phyloP scores from a whole-genome alignment of 345 rosid genomes.

The Cardiospermum halicacabum region DNA sequence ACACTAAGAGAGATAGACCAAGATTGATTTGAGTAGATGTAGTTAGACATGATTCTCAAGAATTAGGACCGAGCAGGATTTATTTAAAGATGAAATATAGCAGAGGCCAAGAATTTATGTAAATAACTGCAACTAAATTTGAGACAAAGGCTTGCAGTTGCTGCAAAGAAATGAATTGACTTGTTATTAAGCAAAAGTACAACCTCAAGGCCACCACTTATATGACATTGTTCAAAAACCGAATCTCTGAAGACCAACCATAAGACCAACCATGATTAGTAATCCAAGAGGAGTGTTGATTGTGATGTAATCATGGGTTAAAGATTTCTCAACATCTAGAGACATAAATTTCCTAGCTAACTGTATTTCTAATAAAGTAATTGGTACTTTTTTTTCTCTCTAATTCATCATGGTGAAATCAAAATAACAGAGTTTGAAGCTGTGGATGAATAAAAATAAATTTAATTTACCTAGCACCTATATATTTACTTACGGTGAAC shows the following conservation, averaged over 20 bases:
- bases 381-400: neutral
- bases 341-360: neutral
- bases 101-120: too few relatives aligned
- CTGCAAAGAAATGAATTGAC: neutral
- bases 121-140: too few relatives aligned
- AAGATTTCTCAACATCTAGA: neutral
- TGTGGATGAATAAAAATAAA: neutral
- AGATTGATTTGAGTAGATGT: too few relatives aligned
- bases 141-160: too few relatives aligned
- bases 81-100: too few relatives aligned
- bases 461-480: neutral
- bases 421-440: neutral
- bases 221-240: neutral
- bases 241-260: neutral
- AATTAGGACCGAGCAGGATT: too few relatives aligned
- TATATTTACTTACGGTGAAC: slow-evolving; percentile 62
- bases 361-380: neutral
- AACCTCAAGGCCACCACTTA: neutral
- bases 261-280: neutral
- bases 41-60: too few relatives aligned
- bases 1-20: too few relatives aligned
- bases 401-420: neutral
- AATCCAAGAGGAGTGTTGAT: neutral
- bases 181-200: neutral
- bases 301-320: neutral